phyloP scores from a whole-genome alignment of 2,329 filamentous ascomycete species.

The Rhexocercosporidium sp. region DNA sequence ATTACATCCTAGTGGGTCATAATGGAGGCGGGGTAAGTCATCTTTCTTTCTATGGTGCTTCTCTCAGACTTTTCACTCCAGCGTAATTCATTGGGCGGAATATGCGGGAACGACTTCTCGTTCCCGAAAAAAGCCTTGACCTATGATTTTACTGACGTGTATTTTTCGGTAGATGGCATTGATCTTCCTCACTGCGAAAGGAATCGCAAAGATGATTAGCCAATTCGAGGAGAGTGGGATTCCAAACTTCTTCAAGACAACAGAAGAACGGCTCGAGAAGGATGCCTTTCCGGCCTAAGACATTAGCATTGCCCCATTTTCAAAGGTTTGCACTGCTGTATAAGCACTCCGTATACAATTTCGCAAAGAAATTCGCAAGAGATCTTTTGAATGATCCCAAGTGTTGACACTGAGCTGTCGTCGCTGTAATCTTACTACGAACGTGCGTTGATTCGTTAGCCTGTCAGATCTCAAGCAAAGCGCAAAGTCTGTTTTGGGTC shows the following conservation, averaged over 20 bases:
- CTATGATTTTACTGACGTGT: conserved; percentile 40
- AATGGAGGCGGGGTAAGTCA: conserved; percentile 6
- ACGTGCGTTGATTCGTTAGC: background rate
- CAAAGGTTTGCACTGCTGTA: background rate
- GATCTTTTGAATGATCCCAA: background rate
- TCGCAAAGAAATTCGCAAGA: background rate
- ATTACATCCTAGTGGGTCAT: conserved; percentile 52
- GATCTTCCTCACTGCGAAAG: conserved; percentile 49
- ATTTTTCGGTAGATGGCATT: conserved; percentile 57
- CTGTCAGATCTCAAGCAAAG: background rate
- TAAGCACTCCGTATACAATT: background rate
- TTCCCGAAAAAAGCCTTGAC: background rate
- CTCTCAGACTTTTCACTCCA: background rate
- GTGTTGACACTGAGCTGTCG: background rate
- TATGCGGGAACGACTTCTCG: background rate
- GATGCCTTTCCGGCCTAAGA: background rate
- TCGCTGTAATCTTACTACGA: background rate
- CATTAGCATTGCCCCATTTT: background rate
- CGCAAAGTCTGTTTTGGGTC: background rate
- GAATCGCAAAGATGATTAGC: conserved; percentile 48
- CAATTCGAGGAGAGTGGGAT: conserved; percentile 46
- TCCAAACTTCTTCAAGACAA: conserved; percentile 44
- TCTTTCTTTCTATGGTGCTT: background rate
- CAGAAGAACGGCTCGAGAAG: conserved; percentile 9
- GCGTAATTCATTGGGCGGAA: background rate